Percentiles rank a stretch among this genome's conserved stretches.
These are phyloP conservation scores for Castanea crenata DNA, from an alignment of 306 rosid genomes.

Conservation along the genomic window DNA sequence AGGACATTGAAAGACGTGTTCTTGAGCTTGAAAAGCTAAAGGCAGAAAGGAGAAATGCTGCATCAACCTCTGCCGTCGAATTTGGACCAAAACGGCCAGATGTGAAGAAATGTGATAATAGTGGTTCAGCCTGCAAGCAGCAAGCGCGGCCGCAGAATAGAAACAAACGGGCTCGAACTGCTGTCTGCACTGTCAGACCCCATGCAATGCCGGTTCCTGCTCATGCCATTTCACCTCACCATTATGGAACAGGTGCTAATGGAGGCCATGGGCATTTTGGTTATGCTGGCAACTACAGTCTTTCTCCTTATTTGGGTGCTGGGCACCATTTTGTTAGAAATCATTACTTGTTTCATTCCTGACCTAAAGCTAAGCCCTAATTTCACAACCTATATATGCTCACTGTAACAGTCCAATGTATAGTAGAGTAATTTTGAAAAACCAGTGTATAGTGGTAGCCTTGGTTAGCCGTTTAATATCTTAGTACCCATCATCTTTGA, in stretches of 20 bases:
- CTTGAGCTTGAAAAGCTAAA: conserved; percentile 21
- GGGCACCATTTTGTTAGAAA: not conserved
- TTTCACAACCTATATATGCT: not conserved
- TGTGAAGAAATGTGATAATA: not conserved
- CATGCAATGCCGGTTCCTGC: not conserved
- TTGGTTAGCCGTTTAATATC: too few relatives aligned
- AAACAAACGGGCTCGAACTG: conserved; percentile 28
- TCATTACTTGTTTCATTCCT: not conserved
- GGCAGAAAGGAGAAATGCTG: conserved; percentile 3
- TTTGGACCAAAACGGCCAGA: not conserved
- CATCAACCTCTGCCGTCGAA: not conserved
- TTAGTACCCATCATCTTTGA: too few relatives aligned
- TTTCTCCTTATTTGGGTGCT: not conserved
- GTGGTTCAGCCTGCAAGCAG: not conserved
- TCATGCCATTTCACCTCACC: not conserved
- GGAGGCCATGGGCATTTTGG: not conserved
- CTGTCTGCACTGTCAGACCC: not conserved
- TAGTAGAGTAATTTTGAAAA: not conserved
- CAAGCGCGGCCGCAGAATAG: not conserved
- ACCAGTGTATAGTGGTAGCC: not conserved
- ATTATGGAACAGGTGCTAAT: not conserved
- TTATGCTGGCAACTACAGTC: not conserved
- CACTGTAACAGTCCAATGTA: not conserved
- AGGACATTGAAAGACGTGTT: conserved; percentile 29
- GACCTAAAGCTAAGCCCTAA: not conserved